Evolutionary conservation across 1,139 yeast genomes (phyloP), one percentile per base, ranked within the genome.

Genomic region (Lodderomyces theae): DNA sequence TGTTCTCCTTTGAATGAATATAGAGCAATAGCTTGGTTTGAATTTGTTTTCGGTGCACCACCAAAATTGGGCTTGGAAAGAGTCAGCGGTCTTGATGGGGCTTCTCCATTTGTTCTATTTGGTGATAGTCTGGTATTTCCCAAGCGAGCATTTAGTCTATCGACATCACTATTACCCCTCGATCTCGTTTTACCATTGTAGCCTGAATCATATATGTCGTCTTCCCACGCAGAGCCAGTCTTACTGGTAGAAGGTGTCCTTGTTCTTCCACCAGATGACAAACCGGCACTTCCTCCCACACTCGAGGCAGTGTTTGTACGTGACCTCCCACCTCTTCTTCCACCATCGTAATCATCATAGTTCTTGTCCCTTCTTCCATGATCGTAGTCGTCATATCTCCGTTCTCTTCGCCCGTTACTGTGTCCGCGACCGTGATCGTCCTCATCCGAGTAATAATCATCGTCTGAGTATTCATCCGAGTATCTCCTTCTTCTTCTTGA

Each of bases 1-100:
- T 92, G 95, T 62, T 90, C 96, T 29, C 96, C 97, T 44, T 84
- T 85, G 60, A 90, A 92, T 3, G 90, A 75, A 64, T 76, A 92
- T 49, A 89, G 69, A 0, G 98, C 98, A 47, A 88, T 85, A 0
- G 97, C 98, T 61, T 88, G 90, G 51, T 79, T 82, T 10, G 83
- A 72, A 42, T 66, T 63, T 51, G 73, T 39, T 64, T 68, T 69
- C 35, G 68, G 58, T 17, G 65, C 58, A 2, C 65, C 61, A 16
- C 75, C 75, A 51, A 71, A 73, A 48, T 66, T 65, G 21, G 90
- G 88, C 55, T 82, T 82, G n/a, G 66, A 56, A 9, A 71, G 54
- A 3, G 63, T 41, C 11, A 73, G 62, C 5, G 74, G 74, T 46
- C 74, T 56, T 18, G 61, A 43, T 6, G 75, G 74, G 1, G 42